phyloP scores from a whole-genome alignment of 1,284 basidiomycete species.

The Ceratobasidium sp. region DNA sequence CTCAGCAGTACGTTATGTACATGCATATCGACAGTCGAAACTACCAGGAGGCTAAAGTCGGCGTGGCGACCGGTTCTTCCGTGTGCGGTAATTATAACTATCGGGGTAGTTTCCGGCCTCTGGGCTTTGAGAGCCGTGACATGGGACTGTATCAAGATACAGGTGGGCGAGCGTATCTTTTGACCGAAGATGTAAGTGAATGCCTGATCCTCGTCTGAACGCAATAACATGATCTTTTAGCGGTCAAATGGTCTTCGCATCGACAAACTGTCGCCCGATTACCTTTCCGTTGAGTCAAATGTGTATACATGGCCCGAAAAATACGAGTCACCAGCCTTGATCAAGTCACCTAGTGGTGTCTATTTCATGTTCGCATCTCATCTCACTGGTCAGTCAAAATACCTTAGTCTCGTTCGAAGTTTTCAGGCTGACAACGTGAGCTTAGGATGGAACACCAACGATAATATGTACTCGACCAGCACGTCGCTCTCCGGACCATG shows the following conservation, averaged over 20 bases:
- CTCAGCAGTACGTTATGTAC: constrained; percentile 48
- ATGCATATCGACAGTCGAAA: constrained; percentile 49
- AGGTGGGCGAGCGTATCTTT: constrained; percentile 45
- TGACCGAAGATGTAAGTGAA: constrained; percentile 48
- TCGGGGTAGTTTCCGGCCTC: constrained; percentile 46
- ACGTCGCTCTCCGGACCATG: constrained; percentile 47
- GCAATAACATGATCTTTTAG: constrained; percentile 20
- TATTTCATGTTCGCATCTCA: constrained; percentile 50
- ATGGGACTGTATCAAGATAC: constrained; percentile 48
- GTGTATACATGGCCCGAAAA: constrained; percentile 45
- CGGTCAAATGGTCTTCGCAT: constrained; percentile 48
- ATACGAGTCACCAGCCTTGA: constrained; percentile 48
- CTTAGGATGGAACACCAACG: constrained; percentile 48
- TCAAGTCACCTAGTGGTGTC: constrained; percentile 46
- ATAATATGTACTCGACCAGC: constrained; percentile 48
- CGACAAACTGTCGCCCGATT: constrained; percentile 46
- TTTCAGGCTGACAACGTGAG: neutral
- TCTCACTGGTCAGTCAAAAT: constrained; percentile 39
- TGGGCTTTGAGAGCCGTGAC: constrained; percentile 47
- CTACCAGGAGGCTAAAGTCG: constrained; percentile 49
- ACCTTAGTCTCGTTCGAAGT: neutral
- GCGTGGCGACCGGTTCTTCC: constrained; percentile 46
- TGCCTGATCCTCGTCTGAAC: neutral
- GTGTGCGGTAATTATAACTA: constrained; percentile 48
- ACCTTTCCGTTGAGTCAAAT: constrained; percentile 42